phyloP scores from a whole-genome alignment of 805 yeast genomes.

The Saccharomycopsis oosterbeekiorum region DNA sequence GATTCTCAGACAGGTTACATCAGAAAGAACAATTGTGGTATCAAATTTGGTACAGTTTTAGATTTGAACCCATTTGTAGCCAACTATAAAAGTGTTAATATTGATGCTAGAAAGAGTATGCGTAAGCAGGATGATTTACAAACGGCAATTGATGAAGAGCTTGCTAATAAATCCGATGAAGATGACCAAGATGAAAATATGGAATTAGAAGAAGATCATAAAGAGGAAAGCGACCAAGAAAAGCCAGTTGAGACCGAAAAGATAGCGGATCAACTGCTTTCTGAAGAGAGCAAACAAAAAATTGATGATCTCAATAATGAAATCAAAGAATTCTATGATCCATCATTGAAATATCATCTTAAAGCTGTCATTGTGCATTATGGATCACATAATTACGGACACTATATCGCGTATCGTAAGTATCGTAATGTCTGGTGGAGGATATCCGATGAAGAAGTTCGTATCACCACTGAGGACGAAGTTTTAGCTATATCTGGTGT shows the following conservation, averaged over 20 bases:
- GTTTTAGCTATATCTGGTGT: slow-evolving; percentile 79
- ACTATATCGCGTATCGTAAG: slow-evolving; percentile 80
- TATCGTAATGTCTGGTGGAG: slow-evolving; percentile 90
- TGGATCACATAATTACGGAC: slow-evolving; percentile 97
- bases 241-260: slow-evolving; percentile 3
- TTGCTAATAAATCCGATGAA: slow-evolving; percentile 14
- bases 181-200: background rate
- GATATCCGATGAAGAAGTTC: slow-evolving; percentile 81
- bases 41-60: slow-evolving; percentile 62
- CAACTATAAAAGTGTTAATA: slow-evolving; percentile 56
- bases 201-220: slow-evolving; percentile 10
- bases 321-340: slow-evolving; percentile 6
- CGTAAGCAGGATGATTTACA: slow-evolving; percentile 39
- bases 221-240: background rate
- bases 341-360: slow-evolving; percentile 46
- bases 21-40: slow-evolving; percentile 73
- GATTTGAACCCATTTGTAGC: slow-evolving; percentile 64
- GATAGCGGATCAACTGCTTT: background rate
- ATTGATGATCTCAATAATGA: slow-evolving; percentile 31
- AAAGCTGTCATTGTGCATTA: slow-evolving; percentile 86
- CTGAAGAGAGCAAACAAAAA: slow-evolving; percentile 3
- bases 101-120: slow-evolving; percentile 73
- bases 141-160: slow-evolving; percentile 6
- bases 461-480: slow-evolving; percentile 69
- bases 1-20: slow-evolving; percentile 79